Base-by-base conservation (phyloP, 495 filamentous ascomycete genomes). In the Annulohypoxylon maeteangense region DNA sequence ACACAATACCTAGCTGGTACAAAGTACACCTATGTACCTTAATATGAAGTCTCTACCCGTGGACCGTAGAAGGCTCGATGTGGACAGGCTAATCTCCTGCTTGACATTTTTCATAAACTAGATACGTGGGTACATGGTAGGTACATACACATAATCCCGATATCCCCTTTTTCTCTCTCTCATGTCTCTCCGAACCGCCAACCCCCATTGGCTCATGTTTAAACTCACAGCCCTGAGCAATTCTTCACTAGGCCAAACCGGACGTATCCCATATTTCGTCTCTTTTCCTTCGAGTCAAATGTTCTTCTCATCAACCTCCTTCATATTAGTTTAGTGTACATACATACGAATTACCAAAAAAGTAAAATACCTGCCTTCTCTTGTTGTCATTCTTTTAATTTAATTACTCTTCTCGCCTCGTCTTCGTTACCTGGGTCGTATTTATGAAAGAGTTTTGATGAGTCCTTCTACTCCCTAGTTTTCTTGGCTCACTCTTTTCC, bases 51-150 rank as follows among this genome's bases (percentile, higher is more conserved):
- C 22, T 63, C 60, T 32, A 64, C 1, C 36, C 36, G 36, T 40
- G 36, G 36, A 40, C 50, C 50, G 38, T 18, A 63, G 42, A n/a
- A n/a, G 7, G 22, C 59, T 27, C 16, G 48, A 40, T 63, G 31
- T 69, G 66, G 66, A 50, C 54, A 63, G 51, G 66, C 40, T 69
- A 69, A 69, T 69, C 66, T 69, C 66, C 31, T 50, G 51, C 25
- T 58, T 53, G 27, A 55, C 34, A 59, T n/a, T 23, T 42, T 42
- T 44, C 48, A 40, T 60, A 58, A 16, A 20, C 58, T 40, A 50
- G n/a, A 25, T 62, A 62, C 22, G 14, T 18, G 58, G 29, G 51
- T 65, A 25, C 62, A 56, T n/a, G 36, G 3, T 18, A 58, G 51
- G 51, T 65, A 25, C 62, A 65, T 25, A 25, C 56, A 25, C 62